Evolutionary conservation across 805 yeast genomes (phyloP).

Genomic region (Suhomyces prunicola): DNA sequence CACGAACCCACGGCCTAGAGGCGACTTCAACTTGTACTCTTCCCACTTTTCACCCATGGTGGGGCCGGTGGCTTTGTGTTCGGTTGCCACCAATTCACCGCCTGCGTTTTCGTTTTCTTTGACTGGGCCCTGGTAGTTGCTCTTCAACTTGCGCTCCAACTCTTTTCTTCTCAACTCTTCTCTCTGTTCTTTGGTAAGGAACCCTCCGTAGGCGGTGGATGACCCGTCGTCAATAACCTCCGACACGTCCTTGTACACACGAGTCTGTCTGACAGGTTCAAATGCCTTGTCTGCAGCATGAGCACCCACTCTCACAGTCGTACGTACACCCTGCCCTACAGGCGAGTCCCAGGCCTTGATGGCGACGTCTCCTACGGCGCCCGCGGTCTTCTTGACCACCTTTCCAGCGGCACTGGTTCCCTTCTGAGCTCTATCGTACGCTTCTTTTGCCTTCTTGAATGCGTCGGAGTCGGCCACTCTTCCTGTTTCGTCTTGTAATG

Average conservation of each 20-base stretch:
- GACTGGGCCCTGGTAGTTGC: conserved; percentile 66
- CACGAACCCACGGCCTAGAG: conserved; percentile 63
- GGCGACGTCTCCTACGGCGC: conserved; percentile 86
- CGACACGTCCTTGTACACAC: conserved; percentile 82
- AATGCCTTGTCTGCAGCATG: conserved; percentile 82
- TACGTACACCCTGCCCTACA: conserved; percentile 84
- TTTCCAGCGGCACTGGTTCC: conserved; percentile 64
- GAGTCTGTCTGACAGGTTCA: conserved; percentile 91
- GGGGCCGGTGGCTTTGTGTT: conserved; percentile 71
- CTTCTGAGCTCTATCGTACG: conserved; percentile 80
- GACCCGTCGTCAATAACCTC: conserved; percentile 92
- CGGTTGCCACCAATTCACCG: conserved; percentile 75
- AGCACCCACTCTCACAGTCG: conserved; percentile 78
- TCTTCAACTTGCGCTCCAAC: conserved; percentile 51
- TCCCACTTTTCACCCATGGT: conserved; percentile 63
- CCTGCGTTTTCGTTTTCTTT: conserved; percentile 83
- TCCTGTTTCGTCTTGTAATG: conserved; percentile 93
- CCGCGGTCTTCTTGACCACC: conserved; percentile 86
- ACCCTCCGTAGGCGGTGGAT: conserved; percentile 87
- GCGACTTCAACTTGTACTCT: conserved; percentile 61
- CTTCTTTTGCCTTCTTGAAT: conserved; percentile 88
- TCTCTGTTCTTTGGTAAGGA: conserved; percentile 80
- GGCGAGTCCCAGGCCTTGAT: conserved; percentile 94
- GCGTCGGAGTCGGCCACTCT: conserved; percentile 92
- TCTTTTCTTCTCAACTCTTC: conserved; percentile 55